phyloP scores from a whole-genome alignment of 768 basidiomycete genomes.

The Russula foetens region DNA sequence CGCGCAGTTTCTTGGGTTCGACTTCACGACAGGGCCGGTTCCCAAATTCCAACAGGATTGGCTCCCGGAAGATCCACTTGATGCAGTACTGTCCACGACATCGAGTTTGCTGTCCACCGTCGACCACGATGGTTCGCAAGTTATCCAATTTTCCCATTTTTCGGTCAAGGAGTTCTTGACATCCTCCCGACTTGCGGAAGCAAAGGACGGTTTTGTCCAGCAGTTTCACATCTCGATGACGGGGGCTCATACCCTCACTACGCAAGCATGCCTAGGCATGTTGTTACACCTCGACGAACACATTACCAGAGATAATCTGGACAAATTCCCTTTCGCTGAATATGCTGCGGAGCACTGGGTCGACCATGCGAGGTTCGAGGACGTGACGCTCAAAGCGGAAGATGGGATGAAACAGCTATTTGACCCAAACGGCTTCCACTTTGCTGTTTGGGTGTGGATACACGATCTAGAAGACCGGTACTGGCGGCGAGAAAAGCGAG shows the following conservation, averaged over 20 bases:
- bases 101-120: not conserved
- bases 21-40: not conserved
- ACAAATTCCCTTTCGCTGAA: not conserved
- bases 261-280: not conserved
- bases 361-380: not conserved
- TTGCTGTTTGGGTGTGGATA: not conserved
- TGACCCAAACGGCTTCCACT: not conserved
- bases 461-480: not conserved
- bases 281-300: not conserved
- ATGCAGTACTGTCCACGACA: not conserved
- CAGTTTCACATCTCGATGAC: not conserved
- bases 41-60: not conserved
- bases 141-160: not conserved
- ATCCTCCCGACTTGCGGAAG: not conserved
- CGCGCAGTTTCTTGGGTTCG: not conserved
- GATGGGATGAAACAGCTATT: not conserved
- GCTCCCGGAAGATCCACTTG: not conserved
- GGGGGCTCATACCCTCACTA: not conserved
- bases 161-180: not conserved
- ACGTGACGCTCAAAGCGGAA: not conserved
- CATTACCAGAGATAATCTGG: not conserved
- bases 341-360: slow-evolving; percentile 2
- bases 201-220: not conserved
- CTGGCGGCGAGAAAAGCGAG: not conserved
- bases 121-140: not conserved